Evolutionary conservation across 495 filamentous ascomycete genomes (phyloP), one percentile per base, ranked within the genome.

Genomic region (Hypomontagnella monticulosa): DNA sequence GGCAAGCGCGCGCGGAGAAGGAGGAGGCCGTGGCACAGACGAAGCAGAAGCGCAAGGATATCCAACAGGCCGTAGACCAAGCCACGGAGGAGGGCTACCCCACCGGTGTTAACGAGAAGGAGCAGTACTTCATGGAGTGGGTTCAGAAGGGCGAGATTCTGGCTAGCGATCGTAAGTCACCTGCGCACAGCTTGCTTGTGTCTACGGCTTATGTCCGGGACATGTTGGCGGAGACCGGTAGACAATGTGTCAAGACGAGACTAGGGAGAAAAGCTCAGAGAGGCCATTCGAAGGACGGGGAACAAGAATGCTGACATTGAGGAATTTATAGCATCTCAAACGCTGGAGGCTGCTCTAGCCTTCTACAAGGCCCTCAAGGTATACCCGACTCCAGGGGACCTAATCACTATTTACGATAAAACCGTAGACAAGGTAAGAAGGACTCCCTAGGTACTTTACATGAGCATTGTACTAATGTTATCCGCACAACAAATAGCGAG

Each of bases 331-430:
- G 91, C 89, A 62, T 77, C 85, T 57, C 85, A 90, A 68, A 85
- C 86, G 34, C 67, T 96, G 32, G 93, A 97, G 46, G 92, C 96
- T 46, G 93, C 96, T 20, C 82, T 98, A 51, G 90, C 89, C 78
- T 98, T 99, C 80, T 99, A 97, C 86, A 93, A 91, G 84, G 95
- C 95, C 37, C 84, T 99, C 70, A 99, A 98, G 84, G 95, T 99
- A 34, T 99, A 99, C 79, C 95, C 95, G 7, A 88, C 92, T 64
- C 95, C 95, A 6, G 85, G 87, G 71, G 95, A 97, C 71, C 83
- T 99, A 57, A 97, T 99, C 75, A 84, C 81, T 57, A 97, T 99
- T 75, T 99, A 97, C 80, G 96, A 98, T 78, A 97, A 97, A 85
- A 97, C 94, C 42, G 93, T 97, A 18, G 87, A 92, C 46, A 97